Evolutionary conservation across 2,329 filamentous ascomycete species (phyloP), one percentile per base, ranked within the genome.

Genomic region (Ceratocystis colombiana): DNA sequence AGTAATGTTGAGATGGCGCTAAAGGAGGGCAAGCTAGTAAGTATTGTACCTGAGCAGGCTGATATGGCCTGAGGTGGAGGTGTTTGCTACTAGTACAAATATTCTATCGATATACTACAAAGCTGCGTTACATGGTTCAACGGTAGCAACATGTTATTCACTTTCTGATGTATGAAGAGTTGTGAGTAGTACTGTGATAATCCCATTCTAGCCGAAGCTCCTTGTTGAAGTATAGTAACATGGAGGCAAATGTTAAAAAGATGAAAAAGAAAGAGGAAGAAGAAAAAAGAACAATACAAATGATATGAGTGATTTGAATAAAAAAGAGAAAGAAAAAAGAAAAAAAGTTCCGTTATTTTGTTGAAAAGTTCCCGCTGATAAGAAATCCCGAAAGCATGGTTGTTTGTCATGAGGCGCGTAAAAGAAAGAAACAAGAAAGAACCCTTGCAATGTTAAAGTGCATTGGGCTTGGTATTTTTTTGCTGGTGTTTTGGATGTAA

Each of bases 21-120:
- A 5, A 78, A 82, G 69, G 79, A 79, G 62, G 85, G 85, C 0
- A 82, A 78, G 70, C 73, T 92, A 71, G 83, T 82, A 73, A 89
- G 81, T 68, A 82, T 87, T 22, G 88, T 93, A n/a, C 81, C 83
- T 0, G 89, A 93, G 76, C 88, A 93, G 75, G 76, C 71, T 8
- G 15, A 68, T 25, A 33, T 68, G 61, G 64, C 64, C 17, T 68
- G 53, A 57, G 53, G 5, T 25, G 10, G 53, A 17, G 3, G 25
- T 28, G 28, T 30, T 15, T 28, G 28, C 22, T 57, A 10, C 15
- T 2, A 17, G n/a, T 30, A 22, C 15, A 57, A 17, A 17, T 3
- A 55, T 55, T 28, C 10, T 41, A 55, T 57, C 30, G 12, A 33
- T 30, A 7, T 25, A 33, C 17, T 30, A 30, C 22, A 28, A 28